phyloP scores from a whole-genome alignment of 805 yeast genomes.

The Candida vaughaniae region DNA sequence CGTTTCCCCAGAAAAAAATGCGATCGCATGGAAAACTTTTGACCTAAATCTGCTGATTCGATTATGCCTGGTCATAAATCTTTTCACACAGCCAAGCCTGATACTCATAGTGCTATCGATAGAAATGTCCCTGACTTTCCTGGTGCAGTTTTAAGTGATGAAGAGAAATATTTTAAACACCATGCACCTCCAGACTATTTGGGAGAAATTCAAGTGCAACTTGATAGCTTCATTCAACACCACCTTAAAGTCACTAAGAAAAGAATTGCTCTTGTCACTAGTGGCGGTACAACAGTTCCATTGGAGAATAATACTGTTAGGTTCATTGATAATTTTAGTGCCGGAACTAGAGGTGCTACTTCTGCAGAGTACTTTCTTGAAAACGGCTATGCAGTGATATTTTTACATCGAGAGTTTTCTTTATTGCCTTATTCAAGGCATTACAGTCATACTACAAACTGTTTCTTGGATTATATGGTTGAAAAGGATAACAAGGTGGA shows the following conservation, averaged over 20 bases:
- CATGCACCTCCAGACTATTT: constrained; percentile 77
- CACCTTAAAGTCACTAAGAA: constrained; percentile 46
- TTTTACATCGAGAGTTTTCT: constrained; percentile 89
- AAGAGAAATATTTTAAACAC: constrained; percentile 69
- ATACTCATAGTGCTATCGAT: constrained; percentile 72
- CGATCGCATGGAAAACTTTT: too few species aligned
- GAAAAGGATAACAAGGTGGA: constrained; percentile 55
- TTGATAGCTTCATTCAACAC: constrained; percentile 56
- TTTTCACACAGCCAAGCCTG: constrained; percentile 65
- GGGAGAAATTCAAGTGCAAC: constrained; percentile 55
- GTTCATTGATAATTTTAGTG: constrained; percentile 94
- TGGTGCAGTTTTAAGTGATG: constrained; percentile 70
- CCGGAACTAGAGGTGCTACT: constrained; percentile 97
- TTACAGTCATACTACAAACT: constrained; percentile 78
- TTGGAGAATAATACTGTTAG: constrained; percentile 95
- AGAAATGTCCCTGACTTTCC: constrained; percentile 73
- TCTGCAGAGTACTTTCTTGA: constrained; percentile 90
- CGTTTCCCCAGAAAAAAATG: constrained; percentile 22
- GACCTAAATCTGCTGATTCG: constrained; percentile 15
- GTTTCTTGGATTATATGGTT: constrained; percentile 82
- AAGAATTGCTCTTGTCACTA: constrained; percentile 78
- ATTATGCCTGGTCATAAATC: constrained; percentile 9
- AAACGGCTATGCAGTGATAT: constrained; percentile 87
- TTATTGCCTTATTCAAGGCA: constrained; percentile 90
- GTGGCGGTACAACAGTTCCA: constrained; percentile 98